Evolutionary conservation across 2,329 filamentous ascomycete species (phyloP), one percentile per base, ranked within the genome.

Genomic region (Botrytis galanthina): DNA sequence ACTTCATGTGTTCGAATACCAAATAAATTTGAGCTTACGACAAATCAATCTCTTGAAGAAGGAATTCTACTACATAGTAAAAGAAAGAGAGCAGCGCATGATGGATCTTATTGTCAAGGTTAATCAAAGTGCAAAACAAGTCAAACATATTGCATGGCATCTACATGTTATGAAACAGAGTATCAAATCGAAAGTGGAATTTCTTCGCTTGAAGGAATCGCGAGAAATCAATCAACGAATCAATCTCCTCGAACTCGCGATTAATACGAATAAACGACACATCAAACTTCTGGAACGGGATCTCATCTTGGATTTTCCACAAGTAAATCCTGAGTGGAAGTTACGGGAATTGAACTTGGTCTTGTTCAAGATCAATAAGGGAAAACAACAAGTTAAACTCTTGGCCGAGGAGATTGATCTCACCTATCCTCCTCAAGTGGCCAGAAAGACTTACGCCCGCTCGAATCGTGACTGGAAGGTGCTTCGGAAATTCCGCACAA

Each of bases 351-450:
- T 68, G 35, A 68, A 68, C 48, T 32, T 42, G 48, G 20, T 42
- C 26, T 37, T 68, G n/a, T 32, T 42, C n/a, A 42, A 68, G 4
- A 18, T 68, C 10, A 42, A 68, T 18, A 54, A 57, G 48, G 39
- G 66, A 10, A 68, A 68, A 57, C 35, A 68, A 14, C 26, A 68
- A 54, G 16, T 42, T n/a, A 68, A 68, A 42, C 66, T 42, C 29
- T 68, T 68, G 48, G 35, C 66, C 6, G 48, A 68, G 3, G 48
- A 68, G 18, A 68, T 68, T 42, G 32, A 54, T 37, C 54, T 57
- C 4, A 42, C 35, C 16, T 68, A 42, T 68, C 66, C 62, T 66
- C 62, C 66, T 57, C 26, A 4, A 42, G 66, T 57, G 48, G 26
- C 48, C n/a, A 68, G 35, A 12, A 68, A 32, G 1, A 68, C 18